Base-by-base conservation (phyloP, 805 yeast genomes). In the Saturnispora mendoncae region DNA sequence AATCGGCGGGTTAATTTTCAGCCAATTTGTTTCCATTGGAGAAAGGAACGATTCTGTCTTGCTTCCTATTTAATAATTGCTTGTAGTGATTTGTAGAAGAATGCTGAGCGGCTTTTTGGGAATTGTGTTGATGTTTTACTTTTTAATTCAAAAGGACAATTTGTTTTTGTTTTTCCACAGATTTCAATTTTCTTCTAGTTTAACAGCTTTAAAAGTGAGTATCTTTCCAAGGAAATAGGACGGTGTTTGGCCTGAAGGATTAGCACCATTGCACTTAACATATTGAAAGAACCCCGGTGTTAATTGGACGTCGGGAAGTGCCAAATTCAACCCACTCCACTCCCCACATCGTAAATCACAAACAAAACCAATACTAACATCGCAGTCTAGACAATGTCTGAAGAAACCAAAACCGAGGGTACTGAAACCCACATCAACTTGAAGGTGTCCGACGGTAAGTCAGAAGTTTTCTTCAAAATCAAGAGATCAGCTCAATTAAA, bases 391-490 rank as follows among this genome's bases (percentile, higher is more conserved):
- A 28, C 12, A 18, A 60, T 61, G 65, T 58, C 64, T 14, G 64
- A 60, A 23, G 56, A 64, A 64, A 56, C 66, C 54, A 76, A 76
- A 55, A 66, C 75, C 39, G 88, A 81, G 55, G 65, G 67, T 51
- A 36, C 46, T 10, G 46, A 45, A 31, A 53, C 58, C 6, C 97
- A 87, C 66, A 83, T 92, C 64, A 87, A 85, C 69, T 68, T 92
- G 65, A 87, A 86, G 64, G 98, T 92, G 36, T 80, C 94, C 27
- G 98, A 92, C 62, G 94, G 95, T 36, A 72, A 81, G 41, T 82
- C 94, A 17, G 99, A 92, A 62, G 88, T 92, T 48, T 87, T 83
- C 63, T 92, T 92, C 79, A 88, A 90, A 64, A 90, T 92, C 64
- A 87, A 88, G 68, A 76, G 84, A 65, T 72, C 88, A 31, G 92